These are phyloP conservation scores for Solanum neorickii DNA, from an alignment of 257 asterid species.

Conservation along the genomic window DNA sequence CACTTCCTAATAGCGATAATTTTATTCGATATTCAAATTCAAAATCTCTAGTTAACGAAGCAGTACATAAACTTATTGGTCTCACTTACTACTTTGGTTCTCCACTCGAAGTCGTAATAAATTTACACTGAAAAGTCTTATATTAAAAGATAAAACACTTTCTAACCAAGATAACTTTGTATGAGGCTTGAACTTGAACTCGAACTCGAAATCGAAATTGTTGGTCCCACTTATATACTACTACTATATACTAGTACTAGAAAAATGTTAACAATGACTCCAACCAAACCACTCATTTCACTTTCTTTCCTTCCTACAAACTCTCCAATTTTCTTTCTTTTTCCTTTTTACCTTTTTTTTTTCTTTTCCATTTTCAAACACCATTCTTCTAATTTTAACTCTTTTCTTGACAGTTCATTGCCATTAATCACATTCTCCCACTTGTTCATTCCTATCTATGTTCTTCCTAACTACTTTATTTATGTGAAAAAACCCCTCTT, in stretches of 20 bases:
- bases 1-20: accelerated
- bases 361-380: not conserved
- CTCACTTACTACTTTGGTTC: not conserved
- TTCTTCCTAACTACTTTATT: conserved; percentile 19
- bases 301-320: not conserved
- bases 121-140: accelerated
- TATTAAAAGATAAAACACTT: too few relatives aligned
- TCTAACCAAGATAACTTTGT: too few relatives aligned
- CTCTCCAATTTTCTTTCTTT: not conserved
- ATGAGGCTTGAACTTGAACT: not conserved
- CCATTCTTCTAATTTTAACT: not conserved
- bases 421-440: conserved; percentile 26
- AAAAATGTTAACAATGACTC: not conserved
- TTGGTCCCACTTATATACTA: not conserved
- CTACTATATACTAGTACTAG: not conserved
- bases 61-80: too few relatives aligned
- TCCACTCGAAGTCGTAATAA: accelerated
- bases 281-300: not conserved
- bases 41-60: not conserved
- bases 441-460: conserved; percentile 1
- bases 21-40: accelerated
- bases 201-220: too few relatives aligned
- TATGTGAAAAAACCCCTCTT: not conserved
- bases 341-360: not conserved
- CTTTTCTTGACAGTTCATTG: conserved; percentile 28